Conservation (phyloP, 148 eudicot genomes). For the Diospyros lotus region DNA sequence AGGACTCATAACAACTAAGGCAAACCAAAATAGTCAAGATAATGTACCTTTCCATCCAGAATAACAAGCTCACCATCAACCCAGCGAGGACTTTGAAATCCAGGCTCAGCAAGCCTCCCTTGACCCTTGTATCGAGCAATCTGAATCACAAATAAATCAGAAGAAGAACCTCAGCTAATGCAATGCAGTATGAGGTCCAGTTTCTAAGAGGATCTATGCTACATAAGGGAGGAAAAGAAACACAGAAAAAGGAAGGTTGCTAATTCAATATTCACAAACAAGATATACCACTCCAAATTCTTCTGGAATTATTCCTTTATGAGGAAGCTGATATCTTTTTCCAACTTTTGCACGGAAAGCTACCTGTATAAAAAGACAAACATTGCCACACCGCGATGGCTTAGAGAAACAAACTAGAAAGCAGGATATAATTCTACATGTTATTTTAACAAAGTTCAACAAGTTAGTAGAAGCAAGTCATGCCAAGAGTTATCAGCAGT, state of each 20-base stretch:
- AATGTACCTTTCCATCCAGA: slow-evolving; percentile 83
- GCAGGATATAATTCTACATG: not conserved
- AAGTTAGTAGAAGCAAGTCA: not conserved
- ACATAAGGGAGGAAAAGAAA: not conserved
- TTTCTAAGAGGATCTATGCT: not conserved
- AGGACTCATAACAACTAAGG: not conserved
- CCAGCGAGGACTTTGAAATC: slow-evolving; percentile 84
- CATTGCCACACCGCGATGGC: not conserved
- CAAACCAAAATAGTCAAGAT: not conserved
- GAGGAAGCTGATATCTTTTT: slow-evolving; percentile 87
- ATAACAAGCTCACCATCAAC: slow-evolving; percentile 99
- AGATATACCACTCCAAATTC: slow-evolving; percentile 92
- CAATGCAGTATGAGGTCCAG: not conserved
- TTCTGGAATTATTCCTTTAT: slow-evolving; percentile 92
- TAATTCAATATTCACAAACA: not conserved
- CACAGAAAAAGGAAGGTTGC: not conserved
- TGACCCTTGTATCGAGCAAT: slow-evolving; percentile 95
- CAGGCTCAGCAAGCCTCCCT: slow-evolving; percentile 93
- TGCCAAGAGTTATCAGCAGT: not conserved
- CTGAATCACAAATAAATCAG: slow-evolving; percentile 31
- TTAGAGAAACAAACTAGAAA: not conserved
- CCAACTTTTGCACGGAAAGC: slow-evolving; percentile 99
- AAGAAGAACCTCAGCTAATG: not conserved
- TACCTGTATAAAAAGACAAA: slow-evolving; percentile 41
- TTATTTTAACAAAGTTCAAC: not conserved